Base-by-base conservation (phyloP, 2,329 filamentous ascomycete genomes). In the Bipolaris bicolor region DNA sequence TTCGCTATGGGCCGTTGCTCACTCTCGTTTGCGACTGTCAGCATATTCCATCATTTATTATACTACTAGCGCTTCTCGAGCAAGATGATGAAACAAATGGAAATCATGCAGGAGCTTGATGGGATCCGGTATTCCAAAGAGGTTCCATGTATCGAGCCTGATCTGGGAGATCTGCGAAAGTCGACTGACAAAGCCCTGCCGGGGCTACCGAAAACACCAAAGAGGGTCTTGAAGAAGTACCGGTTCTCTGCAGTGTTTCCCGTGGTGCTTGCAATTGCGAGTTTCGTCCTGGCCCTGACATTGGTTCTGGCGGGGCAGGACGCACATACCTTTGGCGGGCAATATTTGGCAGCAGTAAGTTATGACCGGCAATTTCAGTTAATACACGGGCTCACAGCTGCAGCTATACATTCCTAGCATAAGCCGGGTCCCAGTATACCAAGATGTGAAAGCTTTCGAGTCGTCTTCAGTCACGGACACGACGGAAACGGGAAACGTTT, bases 261-360 rank as follows among this genome's bases (percentile, higher is more conserved):
- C 0, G 52, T 67, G 6, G 20, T 55, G 24, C 49, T 64, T 16
- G 57, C 60, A 18, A 49, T 63, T 5, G 54, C 58, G 1, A 49
- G 53, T 16, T 68, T 69, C 41, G 51, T 62, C 3, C 53, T 70
- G 5, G 58, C 51, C 15, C 16, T 71, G 9, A 48, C 68, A 13
- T 54, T 70, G 29, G 29, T 65, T 22, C 16, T 70, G 22, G 65
- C 61, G 13, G 69, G 64, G 11, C 58, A 49, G 22, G 48, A 58
- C 11, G 47, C 51, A 1, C 52, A 56, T 1, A 55, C 39, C 0
- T 61, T 68, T 18, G 60, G 65, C 22, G 52, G 55, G 3, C 52
- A 64, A 36, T 70, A 63, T 49, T 41, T 69, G 33, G 24, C 69
- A 7, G 46, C 63, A 39, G 67, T 70, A 62, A 13, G 66, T 58